phyloP scores from a whole-genome alignment of 2,329 filamentous ascomycete species.

The Diaporthe amygdali region DNA sequence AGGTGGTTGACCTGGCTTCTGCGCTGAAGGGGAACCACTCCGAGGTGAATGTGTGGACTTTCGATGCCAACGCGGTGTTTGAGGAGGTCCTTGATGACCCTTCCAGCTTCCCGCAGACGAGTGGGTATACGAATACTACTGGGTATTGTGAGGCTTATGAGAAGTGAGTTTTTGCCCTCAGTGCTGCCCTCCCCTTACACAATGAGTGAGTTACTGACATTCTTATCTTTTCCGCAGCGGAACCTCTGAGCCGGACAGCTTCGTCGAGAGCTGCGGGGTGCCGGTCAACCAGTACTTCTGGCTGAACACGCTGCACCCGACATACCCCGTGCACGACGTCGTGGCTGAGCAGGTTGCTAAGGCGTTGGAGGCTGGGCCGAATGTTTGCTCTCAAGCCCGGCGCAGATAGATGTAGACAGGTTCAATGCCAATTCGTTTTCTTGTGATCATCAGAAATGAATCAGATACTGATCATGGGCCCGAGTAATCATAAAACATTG shows the following conservation, averaged over 20 bases:
- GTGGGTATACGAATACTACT: conserved; percentile 59
- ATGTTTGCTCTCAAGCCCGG: conserved; percentile 35
- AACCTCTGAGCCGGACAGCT: conserved; percentile 46
- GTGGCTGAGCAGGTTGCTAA: conserved; percentile 56
- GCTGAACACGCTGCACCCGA: conserved; percentile 69
- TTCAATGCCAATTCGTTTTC: too few species aligned
- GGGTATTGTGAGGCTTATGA: conserved; percentile 59
- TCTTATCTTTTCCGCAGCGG: conserved; percentile 40
- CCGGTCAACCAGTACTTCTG: conserved; percentile 69
- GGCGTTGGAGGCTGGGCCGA: conserved; percentile 43
- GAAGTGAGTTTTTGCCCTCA: conserved; percentile 46
- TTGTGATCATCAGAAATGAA: too few species aligned
- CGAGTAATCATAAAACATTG: too few species aligned
- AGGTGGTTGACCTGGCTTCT: conserved; percentile 45
- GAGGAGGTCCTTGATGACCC: conserved; percentile 58
- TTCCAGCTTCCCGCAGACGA: conserved; percentile 45
- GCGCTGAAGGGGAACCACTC: conserved; percentile 30
- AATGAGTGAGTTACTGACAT: background rate
- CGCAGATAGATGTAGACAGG: background rate
- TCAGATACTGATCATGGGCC: too few species aligned
- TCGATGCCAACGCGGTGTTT: conserved; percentile 59
- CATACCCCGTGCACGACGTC: conserved; percentile 65
- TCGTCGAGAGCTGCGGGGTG: conserved; percentile 52
- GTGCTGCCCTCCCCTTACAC: background rate
- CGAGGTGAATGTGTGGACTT: conserved; percentile 55